Evolutionary conservation across 1,284 basidiomycete genomes (phyloP).

Genomic region (Pascua sp.): DNA sequence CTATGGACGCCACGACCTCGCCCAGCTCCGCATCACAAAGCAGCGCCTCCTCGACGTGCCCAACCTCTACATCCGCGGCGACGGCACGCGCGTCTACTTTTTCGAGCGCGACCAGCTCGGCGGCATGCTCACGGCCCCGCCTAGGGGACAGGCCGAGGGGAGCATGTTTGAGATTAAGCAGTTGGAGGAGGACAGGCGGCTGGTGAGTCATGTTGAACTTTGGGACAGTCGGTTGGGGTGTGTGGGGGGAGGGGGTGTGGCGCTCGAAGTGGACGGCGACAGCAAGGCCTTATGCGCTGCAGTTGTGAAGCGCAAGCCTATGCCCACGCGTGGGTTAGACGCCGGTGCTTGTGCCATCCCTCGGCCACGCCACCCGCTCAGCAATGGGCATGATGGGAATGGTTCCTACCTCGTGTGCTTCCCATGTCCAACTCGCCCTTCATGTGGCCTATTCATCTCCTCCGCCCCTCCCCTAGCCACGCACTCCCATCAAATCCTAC

Average conservation of each 20-base stretch:
- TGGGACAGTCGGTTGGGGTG: too few species aligned
- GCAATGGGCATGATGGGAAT: not conserved
- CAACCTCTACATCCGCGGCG: conserved; percentile 91
- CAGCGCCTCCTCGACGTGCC: conserved; percentile 86
- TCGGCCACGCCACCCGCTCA: too few species aligned
- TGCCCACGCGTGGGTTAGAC: too few species aligned
- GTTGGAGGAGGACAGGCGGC: conserved; percentile 79
- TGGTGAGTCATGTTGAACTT: conserved; percentile 49
- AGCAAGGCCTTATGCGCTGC: too few species aligned
- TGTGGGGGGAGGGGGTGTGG: too few species aligned
- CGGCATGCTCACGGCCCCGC: conserved; percentile 67
- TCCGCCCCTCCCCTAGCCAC: too few species aligned
- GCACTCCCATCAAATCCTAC: too few species aligned
- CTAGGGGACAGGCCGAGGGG: conserved; percentile 7
- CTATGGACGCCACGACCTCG: conserved; percentile 90
- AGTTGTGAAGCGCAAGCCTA: too few species aligned
- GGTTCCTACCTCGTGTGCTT: not conserved
- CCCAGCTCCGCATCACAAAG: conserved; percentile 88
- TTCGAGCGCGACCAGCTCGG: conserved; percentile 81
- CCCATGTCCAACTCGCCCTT: not conserved
- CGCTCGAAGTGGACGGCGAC: too few species aligned
- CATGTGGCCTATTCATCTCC: too few species aligned
- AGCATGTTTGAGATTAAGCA: conserved; percentile 66
- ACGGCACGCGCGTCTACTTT: conserved; percentile 95
- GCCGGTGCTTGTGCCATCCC: too few species aligned